Conservation (phyloP, 129 eudicot genomes). For the Pulicaria dysenterica region DNA sequence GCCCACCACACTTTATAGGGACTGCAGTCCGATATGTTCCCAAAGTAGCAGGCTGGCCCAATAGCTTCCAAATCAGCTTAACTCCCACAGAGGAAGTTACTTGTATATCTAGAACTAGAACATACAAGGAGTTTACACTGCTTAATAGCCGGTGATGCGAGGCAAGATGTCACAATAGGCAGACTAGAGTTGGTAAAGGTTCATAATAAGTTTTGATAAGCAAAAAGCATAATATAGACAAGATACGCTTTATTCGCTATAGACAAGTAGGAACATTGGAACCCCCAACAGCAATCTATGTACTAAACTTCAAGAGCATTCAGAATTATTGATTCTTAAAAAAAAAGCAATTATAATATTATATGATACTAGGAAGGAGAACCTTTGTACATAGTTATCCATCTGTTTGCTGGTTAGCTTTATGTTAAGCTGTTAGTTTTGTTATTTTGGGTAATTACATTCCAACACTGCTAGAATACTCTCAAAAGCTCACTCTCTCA, state of each 20-base stretch:
- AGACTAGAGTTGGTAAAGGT: background rate
- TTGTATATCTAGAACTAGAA: background rate
- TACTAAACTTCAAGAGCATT: background rate
- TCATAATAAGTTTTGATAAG: slow-evolving; percentile 1
- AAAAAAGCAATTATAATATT: background rate
- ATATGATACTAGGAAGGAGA: too few relatives aligned
- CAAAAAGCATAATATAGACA: background rate
- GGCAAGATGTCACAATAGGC: background rate
- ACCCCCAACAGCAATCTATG: background rate
- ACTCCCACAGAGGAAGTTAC: background rate
- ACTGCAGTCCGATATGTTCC: too few relatives aligned
- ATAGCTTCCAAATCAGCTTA: too few relatives aligned
- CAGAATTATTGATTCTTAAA: background rate
- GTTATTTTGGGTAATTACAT: background rate
- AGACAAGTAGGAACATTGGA: too few relatives aligned
- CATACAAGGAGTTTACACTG: background rate
- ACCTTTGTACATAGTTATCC: too few relatives aligned
- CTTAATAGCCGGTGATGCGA: background rate
- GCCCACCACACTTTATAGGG: too few relatives aligned
- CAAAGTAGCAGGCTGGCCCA: too few relatives aligned
- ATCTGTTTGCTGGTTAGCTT: too few relatives aligned
- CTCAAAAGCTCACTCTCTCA: too few relatives aligned
- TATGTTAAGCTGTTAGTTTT: background rate
- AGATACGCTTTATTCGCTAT: background rate
- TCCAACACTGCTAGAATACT: background rate